These are phyloP conservation scores for Sugiyamaella sp. DNA, from an alignment of 1,139 yeast species.

Conservation along the genomic window DNA sequence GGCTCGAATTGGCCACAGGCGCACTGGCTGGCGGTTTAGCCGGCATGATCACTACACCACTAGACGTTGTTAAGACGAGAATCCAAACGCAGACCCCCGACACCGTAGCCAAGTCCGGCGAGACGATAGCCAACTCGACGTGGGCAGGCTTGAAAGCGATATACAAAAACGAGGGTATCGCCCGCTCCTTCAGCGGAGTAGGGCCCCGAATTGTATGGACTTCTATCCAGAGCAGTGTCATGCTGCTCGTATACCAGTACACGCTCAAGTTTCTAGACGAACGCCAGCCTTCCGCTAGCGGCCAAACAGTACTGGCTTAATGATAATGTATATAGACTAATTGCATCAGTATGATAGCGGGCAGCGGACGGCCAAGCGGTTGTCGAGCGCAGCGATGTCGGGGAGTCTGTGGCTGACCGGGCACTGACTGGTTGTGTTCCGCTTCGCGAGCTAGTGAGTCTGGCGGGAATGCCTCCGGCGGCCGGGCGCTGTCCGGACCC, in stretches of 20 bases:
- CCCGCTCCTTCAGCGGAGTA: slow-evolving; percentile 88
- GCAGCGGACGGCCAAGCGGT: too few relatives aligned
- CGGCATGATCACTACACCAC: slow-evolving; percentile 79
- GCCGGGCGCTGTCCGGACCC: too few relatives aligned
- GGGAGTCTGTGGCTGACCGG: too few relatives aligned
- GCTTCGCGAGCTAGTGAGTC: too few relatives aligned
- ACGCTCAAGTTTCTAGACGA: slow-evolving; percentile 31
- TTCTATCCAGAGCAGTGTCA: slow-evolving; percentile 89
- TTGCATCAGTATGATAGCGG: not conserved
- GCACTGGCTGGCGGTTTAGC: slow-evolving; percentile 98
- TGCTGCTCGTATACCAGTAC: slow-evolving; percentile 82
- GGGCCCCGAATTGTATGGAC: slow-evolving; percentile 98
- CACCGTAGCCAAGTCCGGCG: slow-evolving; percentile 18
- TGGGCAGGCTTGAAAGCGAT: slow-evolving; percentile 65
- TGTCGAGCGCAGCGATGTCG: too few relatives aligned
- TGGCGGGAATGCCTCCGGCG: too few relatives aligned
- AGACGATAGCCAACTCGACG: slow-evolving; percentile 54
- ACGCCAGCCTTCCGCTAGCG: not conserved
- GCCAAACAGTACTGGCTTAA: slow-evolving; percentile 3
- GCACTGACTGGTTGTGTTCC: too few relatives aligned
- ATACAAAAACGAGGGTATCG: slow-evolving; percentile 70
- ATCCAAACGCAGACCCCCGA: slow-evolving; percentile 68
- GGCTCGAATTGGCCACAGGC: slow-evolving; percentile 79
- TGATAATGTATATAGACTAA: slow-evolving; percentile 3
- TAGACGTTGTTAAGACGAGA: slow-evolving; percentile 93